Base-by-base conservation (phyloP, 768 basidiomycete genomes). In the Russula dissimulans region DNA sequence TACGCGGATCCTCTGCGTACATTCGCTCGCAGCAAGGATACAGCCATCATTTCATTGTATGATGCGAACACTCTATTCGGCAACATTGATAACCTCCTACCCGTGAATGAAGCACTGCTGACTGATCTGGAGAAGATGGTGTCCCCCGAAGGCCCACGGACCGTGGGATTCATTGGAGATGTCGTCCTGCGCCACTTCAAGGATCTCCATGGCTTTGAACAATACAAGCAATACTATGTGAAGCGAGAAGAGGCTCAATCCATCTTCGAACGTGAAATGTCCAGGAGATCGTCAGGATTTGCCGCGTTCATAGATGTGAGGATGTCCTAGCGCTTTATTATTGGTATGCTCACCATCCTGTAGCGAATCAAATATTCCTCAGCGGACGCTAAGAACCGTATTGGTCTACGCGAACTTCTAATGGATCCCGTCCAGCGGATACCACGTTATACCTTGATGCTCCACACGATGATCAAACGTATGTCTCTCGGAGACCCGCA, bases 341-440 rank as follows among this genome's bases (percentile, higher is more conserved):
- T n/a, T 45, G 26, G 44, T 18, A 17, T 54, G 11, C 45, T 62
- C 51, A 51, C 22, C 18, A 41, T 15, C 48, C 51, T 41, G n/a
- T 42, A 94, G 90, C 85, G 85, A 59, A 85, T 91, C 71, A 94
- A 95, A 77, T 95, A 95, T 69, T 83, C 86, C 63, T 82, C 82
- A 15, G 76, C 82, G 22, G 90, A 90, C 65, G 71, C 79, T 34
- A 79, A 80, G 67, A 93, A 90, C 69, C 89, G 92, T 43, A 81
- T 95, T 57, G 93, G 91, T 46, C 77, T 97, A 56, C 81, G 94
- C 31, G 94, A 95, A 70, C 81, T 97, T 51, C 79, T 97, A 22
- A 95, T 95, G 86, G 95, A 98, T 66, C 95, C 95, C 15, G 91
- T 97, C 5, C 95, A 98, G 69, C 85, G 95, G 38, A 92, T 98